phyloP scores from a whole-genome alignment of 2,329 filamentous ascomycete species.

The Calonectria leucothoes region DNA sequence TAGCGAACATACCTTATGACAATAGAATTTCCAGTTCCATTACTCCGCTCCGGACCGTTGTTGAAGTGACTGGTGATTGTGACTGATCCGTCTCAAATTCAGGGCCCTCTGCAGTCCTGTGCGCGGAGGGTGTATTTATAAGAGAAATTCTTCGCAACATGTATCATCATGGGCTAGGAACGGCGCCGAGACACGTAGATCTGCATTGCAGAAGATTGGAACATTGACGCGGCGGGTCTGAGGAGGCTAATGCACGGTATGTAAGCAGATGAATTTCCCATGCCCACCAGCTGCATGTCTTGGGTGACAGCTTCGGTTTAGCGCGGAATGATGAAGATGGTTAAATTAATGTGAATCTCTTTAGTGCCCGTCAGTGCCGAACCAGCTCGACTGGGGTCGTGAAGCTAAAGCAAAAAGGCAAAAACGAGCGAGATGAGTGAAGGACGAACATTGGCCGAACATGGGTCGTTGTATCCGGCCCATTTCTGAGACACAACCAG shows the following conservation, averaged over 20 bases:
- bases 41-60: no score
- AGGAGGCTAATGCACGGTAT: background rate
- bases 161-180: no score
- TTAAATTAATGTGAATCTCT: background rate
- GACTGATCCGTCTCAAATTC: background rate
- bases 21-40: background rate
- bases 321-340: background rate
- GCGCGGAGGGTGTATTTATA: background rate
- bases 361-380: background rate
- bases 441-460: background rate
- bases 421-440: background rate
- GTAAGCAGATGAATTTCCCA: background rate
- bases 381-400: background rate
- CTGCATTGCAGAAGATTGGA: background rate
- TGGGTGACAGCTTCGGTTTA: background rate
- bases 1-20: background rate
- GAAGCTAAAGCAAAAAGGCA: background rate
- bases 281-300: background rate
- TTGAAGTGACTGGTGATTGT: background rate
- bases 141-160: background rate
- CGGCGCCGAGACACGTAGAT: no score
- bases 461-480: no score
- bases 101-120: accelerated
- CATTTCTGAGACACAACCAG: no score
- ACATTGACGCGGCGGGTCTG: background rate